Evolutionary conservation across 176 grass and related monocot species (phyloP).

Genomic region (Aegilops umbellulata): DNA sequence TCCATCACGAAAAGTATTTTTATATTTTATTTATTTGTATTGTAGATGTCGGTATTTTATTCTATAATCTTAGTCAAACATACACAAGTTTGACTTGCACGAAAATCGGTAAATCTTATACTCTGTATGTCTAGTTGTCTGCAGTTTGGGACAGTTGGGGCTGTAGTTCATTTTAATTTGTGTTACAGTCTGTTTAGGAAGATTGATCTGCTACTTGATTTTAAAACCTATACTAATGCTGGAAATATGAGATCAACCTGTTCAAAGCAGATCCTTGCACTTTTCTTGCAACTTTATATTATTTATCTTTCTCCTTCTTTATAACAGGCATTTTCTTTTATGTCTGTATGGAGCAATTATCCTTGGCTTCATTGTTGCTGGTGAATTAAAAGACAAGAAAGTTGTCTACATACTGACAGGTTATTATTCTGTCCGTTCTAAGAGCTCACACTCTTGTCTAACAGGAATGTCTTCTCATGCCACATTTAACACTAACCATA

Average conservation of each 20-base stretch:
- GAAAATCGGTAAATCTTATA: no score
- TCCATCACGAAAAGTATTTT: no score
- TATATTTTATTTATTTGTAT: no score
- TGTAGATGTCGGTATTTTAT: no score
- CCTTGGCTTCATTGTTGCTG: conserved; percentile 76
- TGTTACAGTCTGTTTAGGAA: not conserved
- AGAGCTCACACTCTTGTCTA: not conserved
- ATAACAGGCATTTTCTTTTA: conserved; percentile 85
- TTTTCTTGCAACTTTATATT: conserved; percentile 11
- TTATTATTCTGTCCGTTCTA: conserved; percentile 26
- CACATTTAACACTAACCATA: not conserved
- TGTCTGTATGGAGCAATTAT: conserved; percentile 71
- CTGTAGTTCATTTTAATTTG: not conserved
- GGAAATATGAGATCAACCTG: not conserved
- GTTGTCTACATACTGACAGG: conserved; percentile 90
- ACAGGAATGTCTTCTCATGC: not conserved
- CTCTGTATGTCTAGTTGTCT: not conserved
- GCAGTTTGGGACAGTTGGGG: not conserved
- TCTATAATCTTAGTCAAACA: no score
- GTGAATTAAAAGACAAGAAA: conserved; percentile 79
- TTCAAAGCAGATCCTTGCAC: not conserved
- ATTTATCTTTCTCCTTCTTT: conserved; percentile 1
- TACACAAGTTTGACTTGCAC: not conserved
- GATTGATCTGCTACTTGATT: conserved; percentile 13
- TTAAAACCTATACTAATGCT: conserved; percentile 1